A percentile compares a stretch with the other conserved stretches of the same genome.
phyloP scores from a whole-genome alignment of 306 rosid genomes.

The Macrotyloma uniflorum region DNA sequence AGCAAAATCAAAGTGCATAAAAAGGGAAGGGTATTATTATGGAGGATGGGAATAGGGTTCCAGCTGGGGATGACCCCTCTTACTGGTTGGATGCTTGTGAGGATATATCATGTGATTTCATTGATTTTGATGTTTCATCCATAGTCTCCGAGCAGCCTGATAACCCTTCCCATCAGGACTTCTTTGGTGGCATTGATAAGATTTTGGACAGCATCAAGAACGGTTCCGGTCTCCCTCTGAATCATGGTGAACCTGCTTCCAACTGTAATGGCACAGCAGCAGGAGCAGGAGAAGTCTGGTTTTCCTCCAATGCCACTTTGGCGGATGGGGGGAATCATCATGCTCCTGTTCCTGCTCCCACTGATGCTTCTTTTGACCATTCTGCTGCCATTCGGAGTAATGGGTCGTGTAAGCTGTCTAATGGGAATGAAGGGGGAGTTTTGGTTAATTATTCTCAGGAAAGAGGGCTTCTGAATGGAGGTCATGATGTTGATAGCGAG shows the following conservation, averaged over 20 bases:
- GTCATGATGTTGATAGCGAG: constrained; percentile 44
- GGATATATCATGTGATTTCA: constrained; percentile 80
- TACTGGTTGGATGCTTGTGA: constrained; percentile 97
- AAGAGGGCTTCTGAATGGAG: constrained; percentile 41
- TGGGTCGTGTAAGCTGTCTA: constrained; percentile 26
- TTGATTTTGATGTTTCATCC: constrained; percentile 59
- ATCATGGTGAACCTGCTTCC: constrained; percentile 13
- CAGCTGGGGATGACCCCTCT: constrained; percentile 48
- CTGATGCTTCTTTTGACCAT: constrained; percentile 35
- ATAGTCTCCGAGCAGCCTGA: constrained; percentile 46
- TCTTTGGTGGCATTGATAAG: constrained; percentile 91
- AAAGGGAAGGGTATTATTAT: constrained; percentile 11
- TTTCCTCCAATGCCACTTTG: constrained; percentile 17
- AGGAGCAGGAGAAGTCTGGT: not conserved
- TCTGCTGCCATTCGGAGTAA: constrained; percentile 26
- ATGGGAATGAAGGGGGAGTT: constrained; percentile 42
- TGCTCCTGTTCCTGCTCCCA: constrained; percentile 16
- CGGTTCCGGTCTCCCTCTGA: constrained; percentile 64
- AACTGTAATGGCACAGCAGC: constrained; percentile 37
- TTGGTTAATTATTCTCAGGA: constrained; percentile 29
- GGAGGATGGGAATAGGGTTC: constrained; percentile 62
- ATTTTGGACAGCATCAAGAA: constrained; percentile 83
- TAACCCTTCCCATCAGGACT: constrained; percentile 65
- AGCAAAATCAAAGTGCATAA: not conserved
- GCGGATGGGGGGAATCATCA: constrained; percentile 29